These are phyloP conservation scores for Cladosporium sp. DNA, from an alignment of 2,329 filamentous ascomycete genomes.

Conservation along the genomic window DNA sequence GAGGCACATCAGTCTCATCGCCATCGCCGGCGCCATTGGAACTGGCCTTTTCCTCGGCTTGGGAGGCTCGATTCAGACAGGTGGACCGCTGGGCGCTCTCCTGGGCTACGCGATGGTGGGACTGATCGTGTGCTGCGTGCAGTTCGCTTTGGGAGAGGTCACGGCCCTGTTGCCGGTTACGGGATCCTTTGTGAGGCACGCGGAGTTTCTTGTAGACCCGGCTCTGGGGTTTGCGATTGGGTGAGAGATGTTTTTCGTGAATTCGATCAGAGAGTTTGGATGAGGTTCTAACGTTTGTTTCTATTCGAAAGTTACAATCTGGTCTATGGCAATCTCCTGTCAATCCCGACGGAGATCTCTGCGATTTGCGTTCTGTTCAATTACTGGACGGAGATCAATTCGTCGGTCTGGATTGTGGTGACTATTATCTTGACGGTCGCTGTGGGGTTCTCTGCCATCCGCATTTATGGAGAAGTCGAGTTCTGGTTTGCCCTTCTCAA, in stretches of 20 bases:
- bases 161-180: slow-evolving; percentile 49
- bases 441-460: slow-evolving; percentile 29
- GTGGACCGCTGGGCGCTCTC: slow-evolving; percentile 49
- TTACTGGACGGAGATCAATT: slow-evolving; percentile 31
- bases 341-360: slow-evolving; percentile 30
- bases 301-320: slow-evolving; percentile 7
- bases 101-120: slow-evolving; percentile 51
- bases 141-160: slow-evolving; percentile 50
- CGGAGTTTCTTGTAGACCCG: slow-evolving; percentile 50
- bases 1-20: slow-evolving; percentile 57
- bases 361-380: slow-evolving; percentile 30
- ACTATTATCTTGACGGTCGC: slow-evolving; percentile 31
- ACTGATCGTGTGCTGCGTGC: slow-evolving; percentile 47
- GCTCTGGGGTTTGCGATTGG: slow-evolving; percentile 32
- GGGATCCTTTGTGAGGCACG: slow-evolving; percentile 48
- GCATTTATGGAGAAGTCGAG: slow-evolving; percentile 45
- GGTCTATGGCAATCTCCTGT: slow-evolving; percentile 27
- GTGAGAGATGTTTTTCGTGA: slow-evolving; percentile 3
- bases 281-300: too few relatives aligned
- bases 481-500: slow-evolving; percentile 46
- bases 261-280: not conserved
- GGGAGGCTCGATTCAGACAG: slow-evolving; percentile 49
- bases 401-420: slow-evolving; percentile 31
- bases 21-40: slow-evolving; percentile 69
- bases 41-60: slow-evolving; percentile 61